phyloP scores from a whole-genome alignment of 257 asterid genomes.

The Salvia splendens region DNA sequence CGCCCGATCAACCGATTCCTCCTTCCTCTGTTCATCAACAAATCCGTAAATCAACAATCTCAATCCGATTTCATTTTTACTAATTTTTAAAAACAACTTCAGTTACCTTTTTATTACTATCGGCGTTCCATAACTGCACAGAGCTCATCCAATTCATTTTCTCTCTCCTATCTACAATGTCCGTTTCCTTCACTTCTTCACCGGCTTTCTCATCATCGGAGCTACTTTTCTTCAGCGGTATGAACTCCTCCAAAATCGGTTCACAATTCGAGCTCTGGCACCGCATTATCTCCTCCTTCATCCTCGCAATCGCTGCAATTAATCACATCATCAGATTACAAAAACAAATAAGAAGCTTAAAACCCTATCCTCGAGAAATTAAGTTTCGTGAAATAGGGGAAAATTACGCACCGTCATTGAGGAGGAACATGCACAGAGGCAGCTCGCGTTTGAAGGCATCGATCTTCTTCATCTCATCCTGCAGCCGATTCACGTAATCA shows the following conservation, averaged over 20 bases:
- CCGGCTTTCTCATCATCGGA: slow-evolving; percentile 31
- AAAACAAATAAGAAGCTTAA: not conserved
- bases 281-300: slow-evolving; percentile 41
- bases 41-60: not conserved
- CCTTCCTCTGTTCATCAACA: slow-evolving; percentile 42
- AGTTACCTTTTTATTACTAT: slow-evolving; percentile 49
- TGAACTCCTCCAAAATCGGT: slow-evolving; percentile 53
- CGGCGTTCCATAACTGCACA: slow-evolving; percentile 81
- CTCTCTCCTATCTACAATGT: slow-evolving; percentile 31
- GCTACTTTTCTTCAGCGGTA: slow-evolving; percentile 45
- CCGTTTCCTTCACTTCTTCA: slow-evolving; percentile 20
- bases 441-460: slow-evolving; percentile 81
- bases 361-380: not conserved
- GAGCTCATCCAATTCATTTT: slow-evolving; percentile 79
- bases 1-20: slow-evolving; percentile 38
- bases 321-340: slow-evolving; percentile 7
- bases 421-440: slow-evolving; percentile 68
- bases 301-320: slow-evolving; percentile 40
- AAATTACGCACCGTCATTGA: slow-evolving; percentile 54
- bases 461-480: slow-evolving; percentile 89
- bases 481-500: slow-evolving; percentile 51
- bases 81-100: not conserved
- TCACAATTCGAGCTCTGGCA: slow-evolving; percentile 31
- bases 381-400: not conserved
- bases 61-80: not conserved